phyloP scores from a whole-genome alignment of 495 filamentous ascomycete species.

The Neurospora sp. region DNA sequence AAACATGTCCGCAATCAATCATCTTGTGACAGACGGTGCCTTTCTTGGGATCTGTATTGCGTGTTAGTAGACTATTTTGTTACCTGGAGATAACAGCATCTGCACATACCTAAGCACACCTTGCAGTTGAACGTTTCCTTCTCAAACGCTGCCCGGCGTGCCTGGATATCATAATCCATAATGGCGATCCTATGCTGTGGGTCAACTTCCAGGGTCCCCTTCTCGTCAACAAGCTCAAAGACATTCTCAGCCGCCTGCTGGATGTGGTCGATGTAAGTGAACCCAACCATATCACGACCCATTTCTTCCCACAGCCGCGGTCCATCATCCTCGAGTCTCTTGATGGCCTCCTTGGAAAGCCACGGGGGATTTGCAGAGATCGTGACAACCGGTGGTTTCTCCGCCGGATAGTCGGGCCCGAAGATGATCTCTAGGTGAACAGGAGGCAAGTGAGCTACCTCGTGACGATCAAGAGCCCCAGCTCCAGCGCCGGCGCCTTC shows the following conservation, averaged over 20 bases:
- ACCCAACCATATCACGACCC: slow-evolving; percentile 68
- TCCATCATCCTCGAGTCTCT: slow-evolving; percentile 51
- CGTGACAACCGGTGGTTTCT: slow-evolving; percentile 53
- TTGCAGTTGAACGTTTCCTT: slow-evolving; percentile 82
- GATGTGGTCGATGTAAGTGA: slow-evolving; percentile 75
- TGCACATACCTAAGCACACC: slow-evolving; percentile 58
- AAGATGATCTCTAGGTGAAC: slow-evolving; percentile 58
- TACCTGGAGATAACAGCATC: background rate
- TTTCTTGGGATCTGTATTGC: slow-evolving; percentile 71
- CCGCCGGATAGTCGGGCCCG: slow-evolving; percentile 64
- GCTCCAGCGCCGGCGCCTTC: background rate
- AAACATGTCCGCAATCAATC: slow-evolving; percentile 76
- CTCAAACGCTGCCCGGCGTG: slow-evolving; percentile 64
- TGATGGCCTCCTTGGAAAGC: slow-evolving; percentile 52
- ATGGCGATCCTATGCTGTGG: slow-evolving; percentile 58
- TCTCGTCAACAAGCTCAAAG: slow-evolving; percentile 57
- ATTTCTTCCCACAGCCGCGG: slow-evolving; percentile 70
- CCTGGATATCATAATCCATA: slow-evolving; percentile 68
- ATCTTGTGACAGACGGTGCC: slow-evolving; percentile 70
- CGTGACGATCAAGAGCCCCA: slow-evolving; percentile 43
- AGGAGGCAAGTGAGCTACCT: slow-evolving; percentile 67
- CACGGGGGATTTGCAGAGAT: slow-evolving; percentile 58
- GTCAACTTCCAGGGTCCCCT: slow-evolving; percentile 43
- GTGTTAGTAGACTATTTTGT: slow-evolving; percentile 13
- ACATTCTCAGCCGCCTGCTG: slow-evolving; percentile 68